A percentile compares a stretch with the other conserved stretches of the same genome.
Conservation (phyloP, 2,329 filamentous ascomycete species). For the Arthrocladium fulminans region DNA sequence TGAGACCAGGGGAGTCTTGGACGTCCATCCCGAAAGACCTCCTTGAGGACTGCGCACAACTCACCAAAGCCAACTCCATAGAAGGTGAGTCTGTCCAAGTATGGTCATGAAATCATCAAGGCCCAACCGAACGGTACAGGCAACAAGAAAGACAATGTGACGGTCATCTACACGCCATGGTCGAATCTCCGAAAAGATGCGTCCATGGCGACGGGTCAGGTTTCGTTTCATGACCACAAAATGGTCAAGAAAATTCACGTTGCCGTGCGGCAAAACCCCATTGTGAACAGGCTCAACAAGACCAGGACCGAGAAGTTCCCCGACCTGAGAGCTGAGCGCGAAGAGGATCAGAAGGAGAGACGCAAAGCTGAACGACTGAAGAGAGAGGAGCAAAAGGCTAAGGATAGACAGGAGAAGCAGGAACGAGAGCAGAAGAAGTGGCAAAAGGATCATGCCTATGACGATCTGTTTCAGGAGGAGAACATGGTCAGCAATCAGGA, state of each 20-base stretch:
- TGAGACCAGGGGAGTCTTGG: constrained; percentile 72
- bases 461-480: constrained; percentile 79
- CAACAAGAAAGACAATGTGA: constrained; percentile 98
- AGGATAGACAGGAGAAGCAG: constrained; percentile 44
- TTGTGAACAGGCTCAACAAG: constrained; percentile 97
- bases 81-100: constrained; percentile 54
- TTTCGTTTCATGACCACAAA: constrained; percentile 83
- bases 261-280: constrained; percentile 69
- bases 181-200: constrained; percentile 92
- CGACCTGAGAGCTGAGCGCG: constrained; percentile 72
- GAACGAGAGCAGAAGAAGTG: constrained; percentile 84
- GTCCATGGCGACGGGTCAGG: constrained; percentile 90
- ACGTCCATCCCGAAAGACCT: constrained; percentile 67
- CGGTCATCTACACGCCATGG: constrained; percentile 96
- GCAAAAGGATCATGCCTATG: constrained; percentile 96
- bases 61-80: constrained; percentile 98
- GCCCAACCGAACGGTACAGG: constrained; percentile 43
- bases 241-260: constrained; percentile 76
- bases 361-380: constrained; percentile 54
- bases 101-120: not conserved
- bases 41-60: constrained; percentile 80
- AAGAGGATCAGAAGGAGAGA: constrained; percentile 63
- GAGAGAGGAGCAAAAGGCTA: constrained; percentile 32
- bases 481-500: constrained; percentile 84
- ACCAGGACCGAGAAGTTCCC: constrained; percentile 83